Percentiles rank a stretch among this genome's conserved stretches.
phyloP scores from a whole-genome alignment of 2,329 filamentous ascomycete species.

The Xylariaceae sp. region DNA sequence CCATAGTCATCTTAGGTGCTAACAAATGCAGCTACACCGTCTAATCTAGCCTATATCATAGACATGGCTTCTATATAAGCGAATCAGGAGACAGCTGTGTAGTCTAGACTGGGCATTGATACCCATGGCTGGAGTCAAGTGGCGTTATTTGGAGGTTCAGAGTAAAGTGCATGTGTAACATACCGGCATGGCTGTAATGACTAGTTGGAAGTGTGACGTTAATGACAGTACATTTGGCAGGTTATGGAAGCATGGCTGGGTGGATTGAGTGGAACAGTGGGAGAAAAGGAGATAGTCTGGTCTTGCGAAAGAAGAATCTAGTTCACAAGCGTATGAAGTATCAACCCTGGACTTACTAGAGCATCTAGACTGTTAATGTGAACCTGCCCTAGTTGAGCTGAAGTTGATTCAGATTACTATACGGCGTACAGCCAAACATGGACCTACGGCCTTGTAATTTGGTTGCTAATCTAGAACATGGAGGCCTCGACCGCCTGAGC shows the following conservation, averaged over 20 bases:
- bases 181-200: not conserved
- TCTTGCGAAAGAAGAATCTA: no score
- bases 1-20: constrained; percentile 14
- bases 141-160: not conserved
- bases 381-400: no score
- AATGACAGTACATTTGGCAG: not conserved
- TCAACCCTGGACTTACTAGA: no score
- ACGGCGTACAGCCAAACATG: no score
- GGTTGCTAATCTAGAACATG: no score
- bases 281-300: no score
- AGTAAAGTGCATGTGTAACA: not conserved
- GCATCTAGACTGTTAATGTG: no score
- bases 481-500: no score
- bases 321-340: no score
- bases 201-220: not conserved
- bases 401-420: no score
- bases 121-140: not conserved
- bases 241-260: not conserved
- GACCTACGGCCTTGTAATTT: no score
- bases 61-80: not conserved
- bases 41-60: not conserved
- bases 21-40: constrained; percentile 4
- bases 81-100: not conserved
- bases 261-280: no score
- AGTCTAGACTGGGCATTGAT: not conserved